These are phyloP conservation scores for Fragaria iinumae DNA, from an alignment of 306 rosid genomes.

Conservation along the genomic window DNA sequence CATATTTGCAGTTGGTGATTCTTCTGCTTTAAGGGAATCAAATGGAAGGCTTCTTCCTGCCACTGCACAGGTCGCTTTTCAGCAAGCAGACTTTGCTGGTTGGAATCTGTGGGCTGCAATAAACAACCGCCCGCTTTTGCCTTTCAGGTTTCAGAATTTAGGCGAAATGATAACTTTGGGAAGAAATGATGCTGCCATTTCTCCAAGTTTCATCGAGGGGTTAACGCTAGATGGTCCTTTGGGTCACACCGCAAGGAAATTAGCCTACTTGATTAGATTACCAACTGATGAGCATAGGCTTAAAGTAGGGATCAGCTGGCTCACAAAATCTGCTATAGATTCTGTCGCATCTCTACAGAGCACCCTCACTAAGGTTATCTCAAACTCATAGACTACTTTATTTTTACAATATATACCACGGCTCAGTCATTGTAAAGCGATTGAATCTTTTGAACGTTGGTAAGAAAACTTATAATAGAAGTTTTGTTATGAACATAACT, in stretches of 20 bases:
- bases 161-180: conserved; percentile 98
- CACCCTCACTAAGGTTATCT: conserved; percentile 60
- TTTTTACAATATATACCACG: neutral
- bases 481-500: neutral
- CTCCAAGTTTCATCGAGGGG: conserved; percentile 92
- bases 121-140: conserved; percentile 90
- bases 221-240: conserved; percentile 81
- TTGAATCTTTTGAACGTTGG: neutral
- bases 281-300: conserved; percentile 90
- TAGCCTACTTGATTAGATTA: conserved; percentile 87
- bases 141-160: conserved; percentile 92
- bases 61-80: conserved; percentile 98
- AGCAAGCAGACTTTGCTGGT: conserved; percentile 95
- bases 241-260: conserved; percentile 92
- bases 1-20: conserved; percentile 94
- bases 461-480: neutral
- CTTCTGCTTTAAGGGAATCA: conserved; percentile 78
- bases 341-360: conserved; percentile 69
- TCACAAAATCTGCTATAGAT: conserved; percentile 78
- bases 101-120: conserved; percentile 99
- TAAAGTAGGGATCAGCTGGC: conserved; percentile 95
- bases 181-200: conserved; percentile 79
- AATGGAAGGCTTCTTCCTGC: conserved; percentile 91
- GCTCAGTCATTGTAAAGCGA: neutral
- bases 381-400: conserved; percentile 38